Evolutionary conservation across 225 moss, liverwort and hornwort genomes (phyloP).

Genomic region (Asterella californica): DNA sequence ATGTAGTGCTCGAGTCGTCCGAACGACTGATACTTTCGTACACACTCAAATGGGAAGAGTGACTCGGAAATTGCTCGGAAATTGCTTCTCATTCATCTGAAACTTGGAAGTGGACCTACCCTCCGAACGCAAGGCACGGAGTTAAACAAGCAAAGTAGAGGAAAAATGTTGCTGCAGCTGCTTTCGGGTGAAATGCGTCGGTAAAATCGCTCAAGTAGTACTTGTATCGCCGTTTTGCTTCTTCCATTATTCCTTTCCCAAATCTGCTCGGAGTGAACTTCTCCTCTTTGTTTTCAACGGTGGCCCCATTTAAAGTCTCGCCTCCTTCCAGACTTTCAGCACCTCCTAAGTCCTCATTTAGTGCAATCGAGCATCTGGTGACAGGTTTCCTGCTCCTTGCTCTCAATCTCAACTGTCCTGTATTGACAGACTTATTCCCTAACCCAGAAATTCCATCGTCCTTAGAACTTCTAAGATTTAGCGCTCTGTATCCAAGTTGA

Average conservation of each 20-base stretch:
- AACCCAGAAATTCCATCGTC: background rate
- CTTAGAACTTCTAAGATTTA: background rate
- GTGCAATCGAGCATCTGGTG: constrained; percentile 2
- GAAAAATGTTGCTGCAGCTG: constrained; percentile 48
- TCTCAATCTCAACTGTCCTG: background rate
- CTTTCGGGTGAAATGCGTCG: constrained; percentile 64
- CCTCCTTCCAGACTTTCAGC: background rate
- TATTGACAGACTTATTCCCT: background rate
- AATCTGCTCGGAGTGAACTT: constrained; percentile 24
- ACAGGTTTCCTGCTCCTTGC: background rate
- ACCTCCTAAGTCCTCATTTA: constrained; percentile 11
- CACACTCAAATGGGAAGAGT: background rate
- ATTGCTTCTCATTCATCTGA: background rate
- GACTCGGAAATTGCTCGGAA: background rate
- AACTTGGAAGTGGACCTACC: constrained; percentile 37
- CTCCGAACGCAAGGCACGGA: constrained; percentile 79
- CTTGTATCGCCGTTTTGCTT: constrained; percentile 46
- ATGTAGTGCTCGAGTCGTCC: background rate
- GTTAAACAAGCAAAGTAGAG: constrained; percentile 69
- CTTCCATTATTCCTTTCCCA: constrained; percentile 57
- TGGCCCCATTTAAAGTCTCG: constrained; percentile 6
- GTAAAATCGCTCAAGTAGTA: constrained; percentile 49
- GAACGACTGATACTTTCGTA: background rate
- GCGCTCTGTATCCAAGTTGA: background rate
- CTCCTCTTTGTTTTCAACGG: constrained; percentile 11